Conservation (phyloP, 1,284 basidiomycete genomes). For the Hypsizygus ulmarius region DNA sequence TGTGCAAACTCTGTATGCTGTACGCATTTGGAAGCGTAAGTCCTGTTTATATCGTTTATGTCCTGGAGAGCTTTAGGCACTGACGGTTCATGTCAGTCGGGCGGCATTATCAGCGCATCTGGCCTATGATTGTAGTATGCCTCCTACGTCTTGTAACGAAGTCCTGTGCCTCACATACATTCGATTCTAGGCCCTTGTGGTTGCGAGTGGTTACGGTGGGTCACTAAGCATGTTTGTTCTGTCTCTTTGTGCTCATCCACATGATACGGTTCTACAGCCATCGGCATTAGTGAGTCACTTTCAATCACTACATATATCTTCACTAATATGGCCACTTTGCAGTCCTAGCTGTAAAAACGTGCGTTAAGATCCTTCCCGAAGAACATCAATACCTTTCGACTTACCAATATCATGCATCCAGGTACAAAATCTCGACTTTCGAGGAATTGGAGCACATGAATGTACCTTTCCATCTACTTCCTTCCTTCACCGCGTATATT, state of each 20-base stretch:
- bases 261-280: constrained; percentile 5
- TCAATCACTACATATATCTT: not conserved
- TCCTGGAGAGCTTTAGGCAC: not conserved
- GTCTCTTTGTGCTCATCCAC: not conserved
- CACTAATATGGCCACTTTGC: not conserved
- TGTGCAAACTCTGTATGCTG: constrained; percentile 19
- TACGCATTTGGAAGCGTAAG: constrained; percentile 19
- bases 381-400: not conserved
- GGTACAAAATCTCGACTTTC: constrained; percentile 17
- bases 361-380: not conserved
- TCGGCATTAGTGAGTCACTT: constrained; percentile 16
- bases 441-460: constrained; percentile 15
- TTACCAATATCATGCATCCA: constrained; percentile 3
- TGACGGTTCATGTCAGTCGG: constrained; percentile 12
- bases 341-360: constrained; percentile 23
- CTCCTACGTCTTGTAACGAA: not conserved
- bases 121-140: constrained; percentile 20
- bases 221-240: not conserved
- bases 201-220: constrained; percentile 24
- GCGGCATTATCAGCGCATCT: constrained; percentile 14
- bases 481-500: not conserved
- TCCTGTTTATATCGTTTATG: not conserved
- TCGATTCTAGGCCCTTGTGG: constrained; percentile 12
- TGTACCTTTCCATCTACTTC: constrained; percentile 9
- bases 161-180: constrained; percentile 1